Base-by-base conservation (phyloP, 345 rosid genomes). In the Euphorbia pulcherrima region DNA sequence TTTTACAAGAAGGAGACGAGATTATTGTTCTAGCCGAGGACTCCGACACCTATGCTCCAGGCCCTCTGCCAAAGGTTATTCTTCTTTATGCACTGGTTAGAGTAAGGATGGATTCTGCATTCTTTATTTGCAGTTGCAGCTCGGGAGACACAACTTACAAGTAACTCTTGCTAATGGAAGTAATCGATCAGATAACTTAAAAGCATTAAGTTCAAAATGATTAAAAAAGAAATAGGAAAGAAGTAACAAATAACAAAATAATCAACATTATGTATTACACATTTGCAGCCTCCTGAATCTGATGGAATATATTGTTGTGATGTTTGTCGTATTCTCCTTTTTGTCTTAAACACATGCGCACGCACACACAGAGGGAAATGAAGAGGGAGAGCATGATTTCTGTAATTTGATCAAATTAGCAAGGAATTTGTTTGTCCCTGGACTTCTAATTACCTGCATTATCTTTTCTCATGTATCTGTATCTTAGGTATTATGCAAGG, bases 1-100 rank as follows among this genome's bases (percentile, higher is more conserved):
- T 86, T 62, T 67, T 92, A n/a, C 65, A 75, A 76, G 88, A 83
- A 78, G 88, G 96, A 39, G 98, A 92, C 79, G 98, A 88, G 84
- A 72, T 89, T 60, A 92, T 92, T 83, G 98, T 92, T 67, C 89
- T 92, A 61, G 98, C 96, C 13, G 98, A 92, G 80, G 96, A 92
- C 72, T 96, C 89, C 69, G 94, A 92, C 75, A 92, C 94, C 69
- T 92, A 88, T 51, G 73, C 88, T 75, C 98, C 98, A 21, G 82
- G 84, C 75, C 83, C 89, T 71, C 87, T 85, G 76, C 96, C 94
- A 0, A 81, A 89, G 90, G 94, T 88, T 57, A 60, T 82, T 62
- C 74, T 64, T 70, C 79, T 74, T 63, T 40, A 65, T 59, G 60
- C 57, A 55, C 41, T 69, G 44, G 27, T 10, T 44, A 48, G 58